Conservation (phyloP, 1,284 basidiomycete genomes). For the Heimioporus retisporus region DNA sequence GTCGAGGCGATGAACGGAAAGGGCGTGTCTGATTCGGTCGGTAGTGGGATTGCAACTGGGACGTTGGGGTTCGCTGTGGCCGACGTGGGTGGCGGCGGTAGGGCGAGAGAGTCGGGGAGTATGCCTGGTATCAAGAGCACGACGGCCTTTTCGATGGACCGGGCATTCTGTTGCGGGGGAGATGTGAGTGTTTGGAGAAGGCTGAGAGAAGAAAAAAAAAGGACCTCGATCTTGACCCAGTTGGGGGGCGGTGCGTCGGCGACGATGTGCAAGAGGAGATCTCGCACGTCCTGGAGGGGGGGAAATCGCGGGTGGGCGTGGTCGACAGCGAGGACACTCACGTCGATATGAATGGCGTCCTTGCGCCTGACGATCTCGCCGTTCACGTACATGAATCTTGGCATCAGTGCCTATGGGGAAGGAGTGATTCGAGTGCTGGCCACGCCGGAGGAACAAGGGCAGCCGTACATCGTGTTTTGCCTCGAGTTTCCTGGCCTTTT, state of each 20-base stretch:
- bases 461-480: slow-evolving; percentile 57
- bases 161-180: slow-evolving; percentile 68
- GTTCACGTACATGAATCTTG: slow-evolving; percentile 85
- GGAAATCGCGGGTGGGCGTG: too few species aligned
- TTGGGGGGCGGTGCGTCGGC: slow-evolving; percentile 84
- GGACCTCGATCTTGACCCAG: slow-evolving; percentile 87
- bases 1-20: slow-evolving; percentile 85
- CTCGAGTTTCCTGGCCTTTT: slow-evolving; percentile 73
- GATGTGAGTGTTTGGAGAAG: too few species aligned
- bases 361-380: slow-evolving; percentile 77
- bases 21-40: slow-evolving; percentile 46
- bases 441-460: too few species aligned
- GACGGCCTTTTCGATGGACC: slow-evolving; percentile 81
- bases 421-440: slow-evolving; percentile 17
- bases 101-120: slow-evolving; percentile 72
- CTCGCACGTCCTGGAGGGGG: slow-evolving; percentile 78
- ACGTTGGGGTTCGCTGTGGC: slow-evolving; percentile 75
- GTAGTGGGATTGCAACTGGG: slow-evolving; percentile 72
- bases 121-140: slow-evolving; percentile 86
- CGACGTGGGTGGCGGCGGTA: slow-evolving; percentile 73
- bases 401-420: slow-evolving; percentile 41
- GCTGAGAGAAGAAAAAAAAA: slow-evolving; percentile 21
- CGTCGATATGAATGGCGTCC: slow-evolving; percentile 81
- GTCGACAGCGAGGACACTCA: slow-evolving; percentile 46
- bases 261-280: slow-evolving; percentile 84